Conservation (phyloP, 139 green algal species). For the Desmodesmus armatus region DNA sequence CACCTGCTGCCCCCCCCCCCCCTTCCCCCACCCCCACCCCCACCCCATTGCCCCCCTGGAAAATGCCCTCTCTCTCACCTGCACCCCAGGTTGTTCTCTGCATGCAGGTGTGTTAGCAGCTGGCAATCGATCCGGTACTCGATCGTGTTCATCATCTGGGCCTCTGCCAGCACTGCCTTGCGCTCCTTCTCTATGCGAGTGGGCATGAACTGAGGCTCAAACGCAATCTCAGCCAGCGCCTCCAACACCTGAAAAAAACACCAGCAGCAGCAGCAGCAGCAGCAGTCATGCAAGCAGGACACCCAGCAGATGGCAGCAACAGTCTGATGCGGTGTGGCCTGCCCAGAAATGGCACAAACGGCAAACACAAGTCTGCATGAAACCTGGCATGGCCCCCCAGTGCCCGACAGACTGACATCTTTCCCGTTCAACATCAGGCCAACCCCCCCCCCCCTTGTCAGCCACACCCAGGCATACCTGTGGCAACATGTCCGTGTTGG, state of each 20-base stretch:
- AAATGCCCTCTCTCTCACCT: too few relatives aligned
- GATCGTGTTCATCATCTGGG: conserved; percentile 99
- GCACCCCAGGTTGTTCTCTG: conserved; percentile 95
- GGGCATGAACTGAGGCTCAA: conserved; percentile 82
- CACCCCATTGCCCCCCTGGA: too few relatives aligned
- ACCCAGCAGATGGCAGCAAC: not conserved
- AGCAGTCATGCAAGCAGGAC: not conserved
- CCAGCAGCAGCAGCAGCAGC: not conserved
- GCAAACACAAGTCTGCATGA: too few relatives aligned
- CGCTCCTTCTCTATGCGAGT: conserved; percentile 98
- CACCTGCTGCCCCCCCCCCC: not conserved
- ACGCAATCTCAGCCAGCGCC: conserved; percentile 92
- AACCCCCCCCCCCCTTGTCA: too few relatives aligned
- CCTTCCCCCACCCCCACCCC: too few relatives aligned
- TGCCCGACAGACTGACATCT: too few relatives aligned
- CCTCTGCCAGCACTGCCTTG: conserved; percentile 95
- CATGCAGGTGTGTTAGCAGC: conserved; percentile 97
- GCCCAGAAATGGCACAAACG: too few relatives aligned
- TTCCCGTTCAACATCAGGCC: too few relatives aligned
- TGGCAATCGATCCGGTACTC: conserved; percentile 99
- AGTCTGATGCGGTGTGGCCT: too few relatives aligned
- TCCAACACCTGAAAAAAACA: conserved; percentile 85
- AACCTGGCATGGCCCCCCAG: too few relatives aligned
- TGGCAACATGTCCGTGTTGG: conserved; percentile 83
- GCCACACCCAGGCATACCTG: conserved; percentile 60